A percentile compares a stretch with the other conserved stretches of the same genome.
Evolutionary conservation across 371 early-diverging fungal species (phyloP).

Genomic region (Mucor velutinosus): DNA sequence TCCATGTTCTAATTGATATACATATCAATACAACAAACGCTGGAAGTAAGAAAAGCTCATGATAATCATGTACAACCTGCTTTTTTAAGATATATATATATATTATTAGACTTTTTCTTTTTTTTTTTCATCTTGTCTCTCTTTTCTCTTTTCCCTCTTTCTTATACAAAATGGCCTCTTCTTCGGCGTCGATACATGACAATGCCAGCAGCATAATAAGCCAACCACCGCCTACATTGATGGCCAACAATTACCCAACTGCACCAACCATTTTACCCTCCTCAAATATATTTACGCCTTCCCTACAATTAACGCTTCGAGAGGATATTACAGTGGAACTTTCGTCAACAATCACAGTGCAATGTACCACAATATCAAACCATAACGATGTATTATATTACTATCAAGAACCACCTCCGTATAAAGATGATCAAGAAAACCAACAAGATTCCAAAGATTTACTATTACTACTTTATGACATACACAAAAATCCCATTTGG

Average conservation of each 20-base stretch:
- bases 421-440: not conserved
- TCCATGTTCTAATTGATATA: not conserved
- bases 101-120: slow-evolving; percentile 1
- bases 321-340: not conserved
- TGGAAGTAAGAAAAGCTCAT: not conserved
- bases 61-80: slow-evolving; percentile 9
- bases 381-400: not conserved
- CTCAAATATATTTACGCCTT: not conserved
- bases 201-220: not conserved
- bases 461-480: slow-evolving; percentile 16
- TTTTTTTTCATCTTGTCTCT: slow-evolving; percentile 2
- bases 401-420: slow-evolving; percentile 2
- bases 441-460: not conserved
- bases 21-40: not conserved
- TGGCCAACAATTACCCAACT: slow-evolving; percentile 11
- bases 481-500: slow-evolving; percentile 25
- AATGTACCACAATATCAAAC: slow-evolving; percentile 5
- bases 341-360: not conserved
- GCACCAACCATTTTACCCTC: slow-evolving; percentile 14
- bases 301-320: slow-evolving; percentile 3
- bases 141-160: not conserved
- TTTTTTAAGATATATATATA: slow-evolving; percentile 1
- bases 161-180: slow-evolving; percentile 4
- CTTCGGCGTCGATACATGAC: not conserved
- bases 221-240: slow-evolving; percentile 10